These are phyloP conservation scores for Danielia reshetovae DNA, from an alignment of 805 yeast species.

Conservation along the genomic window DNA sequence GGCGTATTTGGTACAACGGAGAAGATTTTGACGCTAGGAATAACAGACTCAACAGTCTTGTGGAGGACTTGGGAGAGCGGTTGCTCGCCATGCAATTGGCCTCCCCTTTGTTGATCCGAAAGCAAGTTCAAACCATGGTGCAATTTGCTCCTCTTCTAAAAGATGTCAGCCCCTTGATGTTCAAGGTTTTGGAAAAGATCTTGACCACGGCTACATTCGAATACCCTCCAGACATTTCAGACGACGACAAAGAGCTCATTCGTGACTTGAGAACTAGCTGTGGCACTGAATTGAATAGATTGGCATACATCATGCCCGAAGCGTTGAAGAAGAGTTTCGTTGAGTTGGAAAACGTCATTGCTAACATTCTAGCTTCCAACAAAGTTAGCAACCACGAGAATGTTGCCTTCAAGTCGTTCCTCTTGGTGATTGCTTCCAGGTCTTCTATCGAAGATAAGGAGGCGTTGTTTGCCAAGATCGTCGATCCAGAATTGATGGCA, in stretches of 20 bases:
- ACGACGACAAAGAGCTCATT: constrained; percentile 73
- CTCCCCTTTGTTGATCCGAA: constrained; percentile 78
- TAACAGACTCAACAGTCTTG: constrained; percentile 46
- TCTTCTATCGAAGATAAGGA: constrained; percentile 69
- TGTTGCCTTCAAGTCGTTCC: constrained; percentile 88
- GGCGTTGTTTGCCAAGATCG: constrained; percentile 78
- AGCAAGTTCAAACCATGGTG: constrained; percentile 86
- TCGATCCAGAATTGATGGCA: constrained; percentile 86
- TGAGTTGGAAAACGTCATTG: constrained; percentile 79
- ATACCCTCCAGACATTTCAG: constrained; percentile 62
- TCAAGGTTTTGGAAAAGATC: constrained; percentile 79
- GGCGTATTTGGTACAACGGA: constrained; percentile 87
- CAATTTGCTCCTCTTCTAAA: constrained; percentile 89
- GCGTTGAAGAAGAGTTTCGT: constrained; percentile 74
- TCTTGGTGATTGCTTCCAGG: constrained; percentile 87
- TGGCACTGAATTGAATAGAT: constrained; percentile 90
- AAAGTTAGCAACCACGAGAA: constrained; percentile 86
- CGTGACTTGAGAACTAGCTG: constrained; percentile 87
- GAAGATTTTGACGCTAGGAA: constrained; percentile 52
- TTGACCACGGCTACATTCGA: constrained; percentile 81
- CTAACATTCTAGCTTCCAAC: constrained; percentile 59
- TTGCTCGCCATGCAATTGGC: constrained; percentile 70
- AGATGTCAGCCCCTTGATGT: constrained; percentile 69
- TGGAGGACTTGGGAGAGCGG: constrained; percentile 69
- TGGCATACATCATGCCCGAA: constrained; percentile 94